Conservation (phyloP, 2,329 filamentous ascomycete genomes). For the Fusarium siculi region DNA sequence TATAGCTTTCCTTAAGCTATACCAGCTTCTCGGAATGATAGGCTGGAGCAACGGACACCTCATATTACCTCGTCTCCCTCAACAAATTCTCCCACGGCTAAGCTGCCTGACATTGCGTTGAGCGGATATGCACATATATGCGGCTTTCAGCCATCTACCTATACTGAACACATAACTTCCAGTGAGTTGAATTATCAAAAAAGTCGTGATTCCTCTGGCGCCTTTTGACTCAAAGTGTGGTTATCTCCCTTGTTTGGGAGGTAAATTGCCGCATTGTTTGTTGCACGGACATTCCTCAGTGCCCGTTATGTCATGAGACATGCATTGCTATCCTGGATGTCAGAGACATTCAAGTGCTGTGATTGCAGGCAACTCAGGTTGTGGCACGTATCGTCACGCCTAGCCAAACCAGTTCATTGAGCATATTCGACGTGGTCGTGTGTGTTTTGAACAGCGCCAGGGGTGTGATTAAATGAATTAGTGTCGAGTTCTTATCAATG, state of each 20-base stretch:
- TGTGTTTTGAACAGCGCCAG: background rate
- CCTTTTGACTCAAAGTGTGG: slow-evolving; percentile 1
- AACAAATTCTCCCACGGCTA: background rate
- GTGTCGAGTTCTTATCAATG: background rate
- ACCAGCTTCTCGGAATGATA: slow-evolving; percentile 34
- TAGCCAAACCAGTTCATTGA: background rate
- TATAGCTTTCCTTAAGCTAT: slow-evolving; percentile 27
- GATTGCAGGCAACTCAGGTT: background rate
- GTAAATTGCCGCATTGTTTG: slow-evolving; percentile 8
- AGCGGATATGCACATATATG: background rate
- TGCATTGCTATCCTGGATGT: background rate
- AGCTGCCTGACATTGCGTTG: background rate
- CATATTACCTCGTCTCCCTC: background rate
- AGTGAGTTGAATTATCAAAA: background rate
- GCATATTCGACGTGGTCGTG: background rate
- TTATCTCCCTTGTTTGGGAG: slow-evolving; percentile 20
- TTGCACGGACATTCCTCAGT: slow-evolving; percentile 29
- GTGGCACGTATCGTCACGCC: background rate
- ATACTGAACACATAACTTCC: background rate
- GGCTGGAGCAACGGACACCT: slow-evolving; percentile 10
- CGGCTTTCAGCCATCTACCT: background rate
- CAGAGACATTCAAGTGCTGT: background rate
- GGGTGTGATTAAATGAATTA: background rate
- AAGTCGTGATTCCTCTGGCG: background rate
- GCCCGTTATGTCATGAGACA: slow-evolving; percentile 7